These are phyloP conservation scores for Cicer yamashitae DNA, from an alignment of 306 rosid species.

Conservation along the genomic window DNA sequence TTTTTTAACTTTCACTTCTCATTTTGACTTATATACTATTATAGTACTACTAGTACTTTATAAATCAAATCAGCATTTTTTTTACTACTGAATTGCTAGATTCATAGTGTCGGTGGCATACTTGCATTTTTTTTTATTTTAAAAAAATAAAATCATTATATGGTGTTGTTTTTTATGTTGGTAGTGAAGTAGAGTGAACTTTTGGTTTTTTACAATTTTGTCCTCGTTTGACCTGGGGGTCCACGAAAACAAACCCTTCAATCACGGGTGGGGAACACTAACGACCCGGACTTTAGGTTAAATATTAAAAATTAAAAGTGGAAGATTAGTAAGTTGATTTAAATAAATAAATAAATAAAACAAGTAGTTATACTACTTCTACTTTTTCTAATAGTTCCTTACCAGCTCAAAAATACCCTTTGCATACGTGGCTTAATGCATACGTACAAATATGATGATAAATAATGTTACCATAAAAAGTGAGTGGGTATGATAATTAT, in stretches of 20 bases:
- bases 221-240: constrained; percentile 47
- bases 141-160: not conserved
- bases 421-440: not conserved
- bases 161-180: not conserved
- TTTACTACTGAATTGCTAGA: constrained; percentile 4
- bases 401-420: constrained; percentile 12
- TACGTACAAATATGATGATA: not conserved
- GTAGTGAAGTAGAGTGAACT: constrained; percentile 25
- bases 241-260: constrained; percentile 55
- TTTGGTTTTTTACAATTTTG: constrained; percentile 30
- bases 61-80: not conserved
- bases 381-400: not conserved
- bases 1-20: too few relatives aligned
- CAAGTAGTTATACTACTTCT: constrained; percentile 13
- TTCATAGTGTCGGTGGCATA: constrained; percentile 69
- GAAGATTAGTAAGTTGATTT: not conserved
- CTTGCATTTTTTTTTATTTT: not conserved
- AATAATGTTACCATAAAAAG: not conserved
- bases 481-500: constrained; percentile 9
- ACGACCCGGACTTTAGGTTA: not conserved
- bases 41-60: not conserved
- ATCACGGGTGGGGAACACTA: constrained; percentile 65
- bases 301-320: constrained; percentile 24
- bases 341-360: constrained; percentile 15
- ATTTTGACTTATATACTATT: too few relatives aligned